phyloP scores from a whole-genome alignment of 2,329 filamentous ascomycete species.

The Eutypella sp. region DNA sequence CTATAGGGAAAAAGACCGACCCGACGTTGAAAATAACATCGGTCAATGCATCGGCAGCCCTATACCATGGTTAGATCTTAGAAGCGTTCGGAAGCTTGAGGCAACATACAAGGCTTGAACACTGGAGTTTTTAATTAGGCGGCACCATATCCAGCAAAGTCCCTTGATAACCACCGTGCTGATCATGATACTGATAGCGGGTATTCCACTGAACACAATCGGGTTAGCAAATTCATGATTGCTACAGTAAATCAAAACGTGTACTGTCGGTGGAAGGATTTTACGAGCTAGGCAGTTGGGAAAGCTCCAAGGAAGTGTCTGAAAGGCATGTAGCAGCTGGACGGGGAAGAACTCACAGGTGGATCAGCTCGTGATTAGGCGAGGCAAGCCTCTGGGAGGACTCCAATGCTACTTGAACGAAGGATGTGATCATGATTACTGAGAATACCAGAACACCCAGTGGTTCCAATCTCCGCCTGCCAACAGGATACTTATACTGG shows the following conservation, averaged over 20 bases:
- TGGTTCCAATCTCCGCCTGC: conserved; percentile 69
- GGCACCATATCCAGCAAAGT: conserved; percentile 81
- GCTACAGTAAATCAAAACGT: no score
- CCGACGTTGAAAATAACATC: conserved; percentile 90
- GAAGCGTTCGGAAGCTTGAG: background rate
- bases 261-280: no score
- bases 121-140: conserved; percentile 77
- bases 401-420: conserved; percentile 71
- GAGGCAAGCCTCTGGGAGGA: conserved; percentile 60
- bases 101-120: conserved; percentile 66
- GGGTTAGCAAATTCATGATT: conserved; percentile 6
- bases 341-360: conserved; percentile 45
- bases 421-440: conserved; percentile 81
- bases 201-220: conserved; percentile 40
- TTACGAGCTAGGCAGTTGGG: no score
- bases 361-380: conserved; percentile 62
- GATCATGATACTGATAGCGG: conserved; percentile 76
- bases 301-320: no score
- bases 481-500: conserved; percentile 73
- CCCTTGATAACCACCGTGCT: conserved; percentile 78
- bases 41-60: conserved; percentile 52
- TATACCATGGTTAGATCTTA: conserved; percentile 15
- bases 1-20: conserved; percentile 78
- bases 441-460: conserved; percentile 78
- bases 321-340: no score